These are phyloP conservation scores for Paraglomus occultum DNA, from an alignment of 192 early-diverging fungal species.

Conservation along the genomic window DNA sequence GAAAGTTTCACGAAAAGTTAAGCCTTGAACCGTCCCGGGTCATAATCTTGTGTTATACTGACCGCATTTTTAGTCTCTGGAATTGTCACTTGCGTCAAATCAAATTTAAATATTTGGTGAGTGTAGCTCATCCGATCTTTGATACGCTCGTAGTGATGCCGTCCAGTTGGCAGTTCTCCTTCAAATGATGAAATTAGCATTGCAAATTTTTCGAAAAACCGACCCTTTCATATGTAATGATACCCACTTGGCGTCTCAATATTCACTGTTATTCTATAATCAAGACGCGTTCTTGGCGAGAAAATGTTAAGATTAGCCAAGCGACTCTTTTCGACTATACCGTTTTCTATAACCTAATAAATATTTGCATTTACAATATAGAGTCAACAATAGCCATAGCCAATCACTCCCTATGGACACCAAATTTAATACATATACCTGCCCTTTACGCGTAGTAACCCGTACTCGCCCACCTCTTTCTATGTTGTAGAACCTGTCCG, in stretches of 20 bases:
- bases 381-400: neutral
- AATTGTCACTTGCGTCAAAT: conserved; percentile 80
- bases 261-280: conserved; percentile 86
- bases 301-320: conserved; percentile 86
- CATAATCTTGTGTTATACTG: neutral
- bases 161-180: conserved; percentile 45
- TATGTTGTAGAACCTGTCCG: conserved; percentile 63
- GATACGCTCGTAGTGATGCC: conserved; percentile 60
- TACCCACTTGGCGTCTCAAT: conserved; percentile 62
- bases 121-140: conserved; percentile 89
- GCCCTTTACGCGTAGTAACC: conserved; percentile 65
- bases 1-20: too few species aligned
- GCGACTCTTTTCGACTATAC: conserved; percentile 71
- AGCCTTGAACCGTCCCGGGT: too few species aligned
- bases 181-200: conserved; percentile 25
- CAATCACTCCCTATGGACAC: neutral
- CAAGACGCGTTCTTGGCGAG: conserved; percentile 74
- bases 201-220: conserved; percentile 34
- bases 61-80: conserved; percentile 38
- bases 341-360: conserved; percentile 45
- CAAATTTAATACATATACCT: conserved; percentile 32
- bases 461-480: conserved; percentile 42
- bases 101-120: conserved; percentile 80
- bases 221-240: neutral
- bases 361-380: neutral